Percentiles rank a stretch among this genome's conserved stretches.
Evolutionary conservation across 2,329 filamentous ascomycete species (phyloP).

Genomic region (Fusarium udum): DNA sequence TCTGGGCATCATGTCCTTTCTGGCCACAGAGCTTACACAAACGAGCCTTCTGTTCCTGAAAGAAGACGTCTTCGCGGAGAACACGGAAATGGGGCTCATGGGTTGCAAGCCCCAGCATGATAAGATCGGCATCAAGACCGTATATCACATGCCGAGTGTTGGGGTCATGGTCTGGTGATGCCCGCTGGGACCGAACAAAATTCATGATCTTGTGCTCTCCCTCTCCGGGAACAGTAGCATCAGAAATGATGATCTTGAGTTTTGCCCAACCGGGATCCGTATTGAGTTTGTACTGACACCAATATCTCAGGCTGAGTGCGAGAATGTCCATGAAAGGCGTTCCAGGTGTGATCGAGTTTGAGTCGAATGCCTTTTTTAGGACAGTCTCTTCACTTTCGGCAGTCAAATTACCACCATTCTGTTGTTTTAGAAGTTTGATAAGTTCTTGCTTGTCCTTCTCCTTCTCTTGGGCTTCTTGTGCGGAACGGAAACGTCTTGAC

Average conservation of each 20-base stretch:
- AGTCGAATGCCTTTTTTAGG: constrained; percentile 92
- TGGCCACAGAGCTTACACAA: constrained; percentile 91
- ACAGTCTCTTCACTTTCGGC: constrained; percentile 69
- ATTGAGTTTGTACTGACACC: constrained; percentile 97
- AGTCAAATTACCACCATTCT: constrained; percentile 73
- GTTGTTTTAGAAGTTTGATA: constrained; percentile 81
- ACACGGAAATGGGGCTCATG: constrained; percentile 98
- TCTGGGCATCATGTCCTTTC: constrained; percentile 86
- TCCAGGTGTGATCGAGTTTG: constrained; percentile 87
- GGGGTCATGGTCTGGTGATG: constrained; percentile 89
- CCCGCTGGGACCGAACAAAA: constrained; percentile 92
- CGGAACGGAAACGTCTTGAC: constrained; percentile 91
- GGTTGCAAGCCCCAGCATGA: constrained; percentile 96
- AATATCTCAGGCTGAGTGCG: constrained; percentile 89
- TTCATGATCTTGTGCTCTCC: constrained; percentile 99
- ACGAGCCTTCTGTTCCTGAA: constrained; percentile 83
- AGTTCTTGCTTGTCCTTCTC: constrained; percentile 91
- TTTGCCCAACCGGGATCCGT: constrained; percentile 96
- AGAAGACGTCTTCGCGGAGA: constrained; percentile 95
- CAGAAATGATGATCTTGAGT: constrained; percentile 97
- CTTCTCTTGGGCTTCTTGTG: constrained; percentile 93
- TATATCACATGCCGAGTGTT: constrained; percentile 99
- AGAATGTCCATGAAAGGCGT: constrained; percentile 99
- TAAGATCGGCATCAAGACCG: constrained; percentile 95
- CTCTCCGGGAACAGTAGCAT: constrained; percentile 96